These are phyloP conservation scores for Trichoderma aggressivum DNA, from an alignment of 2,329 filamentous ascomycete species.

Conservation along the genomic window DNA sequence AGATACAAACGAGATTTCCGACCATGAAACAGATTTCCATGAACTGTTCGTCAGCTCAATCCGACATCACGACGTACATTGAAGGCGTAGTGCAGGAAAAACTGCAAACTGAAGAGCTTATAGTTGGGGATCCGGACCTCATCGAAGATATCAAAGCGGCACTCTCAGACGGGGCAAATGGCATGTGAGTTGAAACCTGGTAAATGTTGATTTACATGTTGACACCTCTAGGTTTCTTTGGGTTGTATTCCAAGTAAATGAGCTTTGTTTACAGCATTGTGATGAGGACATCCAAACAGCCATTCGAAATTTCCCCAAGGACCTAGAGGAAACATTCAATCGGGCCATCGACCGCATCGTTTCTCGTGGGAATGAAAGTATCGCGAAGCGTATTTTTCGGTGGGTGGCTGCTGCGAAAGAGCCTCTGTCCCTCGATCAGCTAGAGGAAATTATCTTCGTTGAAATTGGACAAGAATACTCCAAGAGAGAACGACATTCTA, in stretches of 20 bases:
- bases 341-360: constrained; percentile 20
- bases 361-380: not conserved
- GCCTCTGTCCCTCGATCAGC: constrained; percentile 34
- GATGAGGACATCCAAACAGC: constrained; percentile 22
- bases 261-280: constrained; percentile 32
- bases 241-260: constrained; percentile 36
- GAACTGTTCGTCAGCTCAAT: not conserved
- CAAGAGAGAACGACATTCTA: constrained; percentile 26
- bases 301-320: constrained; percentile 18
- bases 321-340: constrained; percentile 20
- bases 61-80: constrained; percentile 20
- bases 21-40: constrained; percentile 3
- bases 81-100: constrained; percentile 14
- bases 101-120: constrained; percentile 19
- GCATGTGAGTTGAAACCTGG: constrained; percentile 30
- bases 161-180: constrained; percentile 30
- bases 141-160: constrained; percentile 27
- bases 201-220: not conserved
- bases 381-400: constrained; percentile 14
- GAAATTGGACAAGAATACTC: constrained; percentile 28
- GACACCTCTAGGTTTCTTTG: constrained; percentile 37
- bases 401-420: constrained; percentile 33
- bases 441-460: constrained; percentile 37
- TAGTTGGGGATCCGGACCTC: constrained; percentile 22
- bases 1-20: constrained; percentile 18